Evolutionary conservation across 1,284 basidiomycete species (phyloP).

Genomic region (Athelia psychrophila): DNA sequence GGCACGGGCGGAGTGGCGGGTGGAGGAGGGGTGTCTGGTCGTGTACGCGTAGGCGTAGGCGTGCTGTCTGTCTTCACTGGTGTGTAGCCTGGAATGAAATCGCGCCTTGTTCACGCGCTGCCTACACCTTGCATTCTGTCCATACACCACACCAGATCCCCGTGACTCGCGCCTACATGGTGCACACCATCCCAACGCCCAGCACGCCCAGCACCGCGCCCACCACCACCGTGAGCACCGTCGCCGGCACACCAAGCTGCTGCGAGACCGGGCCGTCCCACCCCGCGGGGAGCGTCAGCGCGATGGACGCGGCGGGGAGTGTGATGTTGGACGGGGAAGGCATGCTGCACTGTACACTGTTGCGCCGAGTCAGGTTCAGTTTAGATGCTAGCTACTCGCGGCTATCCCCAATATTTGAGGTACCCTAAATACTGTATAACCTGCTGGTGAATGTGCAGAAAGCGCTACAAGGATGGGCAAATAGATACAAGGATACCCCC

Average conservation of each 20-base stretch:
- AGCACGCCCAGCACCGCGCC: slow-evolving; percentile 43
- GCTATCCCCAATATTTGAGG: too few species aligned
- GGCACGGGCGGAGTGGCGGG: slow-evolving; percentile 35
- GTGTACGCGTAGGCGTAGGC: slow-evolving; percentile 22
- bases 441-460: too few species aligned
- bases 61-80: too few species aligned
- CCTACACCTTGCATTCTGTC: neutral
- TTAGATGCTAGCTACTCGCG: too few species aligned
- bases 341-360: slow-evolving; percentile 54
- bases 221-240: slow-evolving; percentile 41
- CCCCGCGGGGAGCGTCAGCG: slow-evolving; percentile 40
- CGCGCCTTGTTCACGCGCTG: too few species aligned
- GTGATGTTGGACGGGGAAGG: slow-evolving; percentile 31
- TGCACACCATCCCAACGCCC: slow-evolving; percentile 47
- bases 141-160: neutral
- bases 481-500: too few species aligned
- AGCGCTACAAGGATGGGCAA: too few species aligned
- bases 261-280: slow-evolving; percentile 61
- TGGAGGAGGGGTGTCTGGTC: slow-evolving; percentile 27
- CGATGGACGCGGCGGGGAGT: slow-evolving; percentile 32
- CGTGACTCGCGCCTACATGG: slow-evolving; percentile 32
- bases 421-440: too few species aligned
- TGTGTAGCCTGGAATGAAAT: too few species aligned
- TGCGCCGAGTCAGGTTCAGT: too few species aligned
- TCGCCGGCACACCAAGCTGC: slow-evolving; percentile 37